phyloP scores from a whole-genome alignment of 441 rosid genomes.

The Corymbia citriodora region DNA sequence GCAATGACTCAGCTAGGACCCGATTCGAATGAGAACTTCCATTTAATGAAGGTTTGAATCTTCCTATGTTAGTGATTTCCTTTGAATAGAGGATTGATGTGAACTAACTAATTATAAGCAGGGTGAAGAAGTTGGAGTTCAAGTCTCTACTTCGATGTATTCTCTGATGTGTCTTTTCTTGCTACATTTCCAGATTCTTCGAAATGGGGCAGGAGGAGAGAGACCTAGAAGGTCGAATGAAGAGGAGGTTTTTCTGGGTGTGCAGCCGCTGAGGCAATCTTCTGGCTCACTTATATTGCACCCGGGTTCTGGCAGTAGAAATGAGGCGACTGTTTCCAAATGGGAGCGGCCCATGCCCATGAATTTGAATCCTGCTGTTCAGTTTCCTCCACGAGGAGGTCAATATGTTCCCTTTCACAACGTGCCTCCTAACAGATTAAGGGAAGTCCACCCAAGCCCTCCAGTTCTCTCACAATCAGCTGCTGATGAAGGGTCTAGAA shows the following conservation, averaged over 20 bases:
- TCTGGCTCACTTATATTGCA: slow-evolving; percentile 43
- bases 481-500: slow-evolving; percentile 98
- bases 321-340: slow-evolving; percentile 36
- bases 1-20: slow-evolving; percentile 31
- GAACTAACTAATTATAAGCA: neutral
- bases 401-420: slow-evolving; percentile 55
- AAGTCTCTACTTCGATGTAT: neutral
- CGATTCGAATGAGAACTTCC: slow-evolving; percentile 64
- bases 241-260: slow-evolving; percentile 36
- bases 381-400: slow-evolving; percentile 42
- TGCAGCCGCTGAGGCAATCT: slow-evolving; percentile 41
- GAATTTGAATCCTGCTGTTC: slow-evolving; percentile 26
- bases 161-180: neutral
- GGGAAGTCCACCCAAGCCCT: slow-evolving; percentile 44
- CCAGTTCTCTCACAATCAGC: slow-evolving; percentile 65
- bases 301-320: slow-evolving; percentile 40
- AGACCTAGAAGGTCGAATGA: slow-evolving; percentile 43
- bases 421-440: slow-evolving; percentile 51
- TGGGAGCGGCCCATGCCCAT: slow-evolving; percentile 41
- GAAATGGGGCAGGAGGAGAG: slow-evolving; percentile 49
- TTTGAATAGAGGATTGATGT: neutral
- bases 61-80: neutral
- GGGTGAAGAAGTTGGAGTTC: neutral
- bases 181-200: slow-evolving; percentile 40
- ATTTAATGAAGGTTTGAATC: slow-evolving; percentile 67